A percentile compares a stretch with the other conserved stretches of the same genome.
phyloP scores from a whole-genome alignment of 2,329 filamentous ascomycete genomes.

The Talaromyces amestolkiae region DNA sequence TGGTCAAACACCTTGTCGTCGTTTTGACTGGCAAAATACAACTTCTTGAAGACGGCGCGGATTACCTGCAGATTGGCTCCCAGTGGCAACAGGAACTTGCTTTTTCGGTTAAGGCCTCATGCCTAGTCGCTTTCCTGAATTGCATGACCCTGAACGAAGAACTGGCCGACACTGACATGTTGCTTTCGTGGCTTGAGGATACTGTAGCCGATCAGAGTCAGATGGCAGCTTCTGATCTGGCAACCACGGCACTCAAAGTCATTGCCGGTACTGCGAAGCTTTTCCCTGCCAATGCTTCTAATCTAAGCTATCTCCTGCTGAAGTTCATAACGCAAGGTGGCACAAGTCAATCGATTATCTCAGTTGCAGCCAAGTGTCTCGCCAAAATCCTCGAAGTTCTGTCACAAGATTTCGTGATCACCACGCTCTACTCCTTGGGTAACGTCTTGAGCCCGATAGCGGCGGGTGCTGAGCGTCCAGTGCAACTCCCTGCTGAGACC shows the following conservation, averaged over 20 bases:
- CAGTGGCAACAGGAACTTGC: conserved; percentile 83
- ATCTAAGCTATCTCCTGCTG: conserved; percentile 74
- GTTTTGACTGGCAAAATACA: conserved; percentile 80
- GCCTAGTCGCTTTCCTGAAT: conserved; percentile 79
- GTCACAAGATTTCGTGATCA: conserved; percentile 74
- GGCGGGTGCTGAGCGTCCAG: conserved; percentile 46
- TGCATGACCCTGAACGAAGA: conserved; percentile 81
- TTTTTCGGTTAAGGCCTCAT: conserved; percentile 78
- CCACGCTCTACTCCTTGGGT: conserved; percentile 91
- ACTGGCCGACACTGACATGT: conserved; percentile 70
- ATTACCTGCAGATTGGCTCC: conserved; percentile 84
- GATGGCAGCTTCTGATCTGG: conserved; percentile 76
- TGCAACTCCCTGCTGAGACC: conserved; percentile 33
- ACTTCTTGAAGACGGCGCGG: conserved; percentile 80
- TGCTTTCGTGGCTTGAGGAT: conserved; percentile 83
- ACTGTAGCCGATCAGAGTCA: conserved; percentile 74
- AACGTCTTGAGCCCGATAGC: conserved; percentile 81
- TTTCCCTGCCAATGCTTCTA: conserved; percentile 69
- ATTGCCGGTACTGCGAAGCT: conserved; percentile 78
- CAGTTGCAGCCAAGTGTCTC: conserved; percentile 77
- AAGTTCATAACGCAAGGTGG: conserved; percentile 84
- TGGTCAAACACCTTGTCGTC: conserved; percentile 61
- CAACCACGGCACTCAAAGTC: conserved; percentile 73
- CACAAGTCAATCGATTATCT: conserved; percentile 66
- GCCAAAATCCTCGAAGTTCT: conserved; percentile 77